Percentiles rank a stretch among this genome's conserved stretches.
phyloP scores from a whole-genome alignment of 2,329 filamentous ascomycete genomes.

The Oidium heveae region DNA sequence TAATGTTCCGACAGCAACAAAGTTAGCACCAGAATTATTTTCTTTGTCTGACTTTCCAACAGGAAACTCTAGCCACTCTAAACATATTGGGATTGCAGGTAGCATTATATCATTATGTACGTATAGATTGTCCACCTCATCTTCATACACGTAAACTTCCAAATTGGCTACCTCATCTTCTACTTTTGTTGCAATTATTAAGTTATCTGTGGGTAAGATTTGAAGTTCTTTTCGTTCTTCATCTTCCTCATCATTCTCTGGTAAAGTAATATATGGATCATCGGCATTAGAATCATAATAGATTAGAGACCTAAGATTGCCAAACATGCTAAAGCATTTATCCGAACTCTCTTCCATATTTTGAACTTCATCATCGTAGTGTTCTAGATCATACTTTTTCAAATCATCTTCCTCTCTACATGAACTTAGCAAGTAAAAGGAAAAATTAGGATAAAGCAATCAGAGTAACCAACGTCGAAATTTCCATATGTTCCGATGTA shows the following conservation, averaged over 20 bases:
- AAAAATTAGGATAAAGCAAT: slow-evolving; percentile 5
- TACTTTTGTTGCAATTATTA: slow-evolving; percentile 75
- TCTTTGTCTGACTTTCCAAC: slow-evolving; percentile 43
- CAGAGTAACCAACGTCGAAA: background rate
- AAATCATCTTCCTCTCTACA: slow-evolving; percentile 51
- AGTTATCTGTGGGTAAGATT: slow-evolving; percentile 75
- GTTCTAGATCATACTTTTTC: slow-evolving; percentile 85
- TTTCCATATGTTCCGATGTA: no score
- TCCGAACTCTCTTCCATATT: slow-evolving; percentile 33
- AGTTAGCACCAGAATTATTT: slow-evolving; percentile 53
- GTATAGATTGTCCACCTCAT: slow-evolving; percentile 84
- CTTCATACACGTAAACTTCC: slow-evolving; percentile 94
- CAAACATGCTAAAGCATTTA: slow-evolving; percentile 62
- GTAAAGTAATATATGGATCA: slow-evolving; percentile 86
- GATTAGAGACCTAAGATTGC: slow-evolving; percentile 75
- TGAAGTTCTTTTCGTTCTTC: slow-evolving; percentile 87
- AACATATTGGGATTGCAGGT: slow-evolving; percentile 77
- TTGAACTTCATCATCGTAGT: slow-evolving; percentile 70
- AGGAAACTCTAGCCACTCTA: slow-evolving; percentile 90
- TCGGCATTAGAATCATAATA: slow-evolving; percentile 90
- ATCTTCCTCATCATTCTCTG: slow-evolving; percentile 36
- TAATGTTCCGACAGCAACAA: slow-evolving; percentile 87
- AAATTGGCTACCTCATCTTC: slow-evolving; percentile 94
- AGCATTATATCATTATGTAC: slow-evolving; percentile 99
- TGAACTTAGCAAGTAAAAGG: slow-evolving; percentile 5